Evolutionary conservation across 176 grass and related monocot species (phyloP).

Genomic region (Aegilops speltoides): DNA sequence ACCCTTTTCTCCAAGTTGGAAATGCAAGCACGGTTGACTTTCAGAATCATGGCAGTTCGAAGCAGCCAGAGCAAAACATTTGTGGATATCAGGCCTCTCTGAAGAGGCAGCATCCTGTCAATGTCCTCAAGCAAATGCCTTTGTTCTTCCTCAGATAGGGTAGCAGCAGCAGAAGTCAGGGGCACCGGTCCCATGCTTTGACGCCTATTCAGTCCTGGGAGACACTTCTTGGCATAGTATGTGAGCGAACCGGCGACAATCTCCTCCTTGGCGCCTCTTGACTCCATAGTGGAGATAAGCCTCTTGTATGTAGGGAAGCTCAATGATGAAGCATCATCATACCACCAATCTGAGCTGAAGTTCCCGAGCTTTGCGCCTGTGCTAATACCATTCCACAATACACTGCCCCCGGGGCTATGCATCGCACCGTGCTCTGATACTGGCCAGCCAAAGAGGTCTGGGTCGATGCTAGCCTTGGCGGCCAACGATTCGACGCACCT

Average conservation of each 20-base stretch:
- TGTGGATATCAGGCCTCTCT: conserved; percentile 13
- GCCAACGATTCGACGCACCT: conserved; percentile 38
- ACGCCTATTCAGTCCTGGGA: conserved; percentile 30
- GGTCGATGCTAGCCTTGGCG: conserved; percentile 29
- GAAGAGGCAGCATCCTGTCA: conserved; percentile 34
- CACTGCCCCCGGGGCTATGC: conserved; percentile 34
- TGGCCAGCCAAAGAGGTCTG: conserved; percentile 37
- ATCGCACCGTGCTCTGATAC: conserved; percentile 22
- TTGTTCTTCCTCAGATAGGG: conserved; percentile 32
- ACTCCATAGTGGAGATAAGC: conserved; percentile 33
- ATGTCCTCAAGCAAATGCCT: conserved; percentile 45
- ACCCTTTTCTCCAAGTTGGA: conserved; percentile 51
- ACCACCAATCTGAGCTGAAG: conserved; percentile 39
- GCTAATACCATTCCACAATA: conserved; percentile 42
- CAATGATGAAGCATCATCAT: conserved; percentile 37
- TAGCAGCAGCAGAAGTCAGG: not conserved
- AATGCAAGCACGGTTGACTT: conserved; percentile 35
- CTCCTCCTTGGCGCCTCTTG: not conserved
- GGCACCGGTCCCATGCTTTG: conserved; percentile 24
- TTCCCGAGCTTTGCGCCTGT: conserved; percentile 26
- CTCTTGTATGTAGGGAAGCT: conserved; percentile 33
- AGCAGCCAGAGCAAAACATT: conserved; percentile 49
- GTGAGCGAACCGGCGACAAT: conserved; percentile 22
- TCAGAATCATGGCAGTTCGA: conserved; percentile 38
- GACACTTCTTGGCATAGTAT: conserved; percentile 34